A percentile compares a stretch with the other conserved stretches of the same genome.
Conservation (phyloP, 192 early-diverging fungal genomes). For the Mortierella hygrophila region DNA sequence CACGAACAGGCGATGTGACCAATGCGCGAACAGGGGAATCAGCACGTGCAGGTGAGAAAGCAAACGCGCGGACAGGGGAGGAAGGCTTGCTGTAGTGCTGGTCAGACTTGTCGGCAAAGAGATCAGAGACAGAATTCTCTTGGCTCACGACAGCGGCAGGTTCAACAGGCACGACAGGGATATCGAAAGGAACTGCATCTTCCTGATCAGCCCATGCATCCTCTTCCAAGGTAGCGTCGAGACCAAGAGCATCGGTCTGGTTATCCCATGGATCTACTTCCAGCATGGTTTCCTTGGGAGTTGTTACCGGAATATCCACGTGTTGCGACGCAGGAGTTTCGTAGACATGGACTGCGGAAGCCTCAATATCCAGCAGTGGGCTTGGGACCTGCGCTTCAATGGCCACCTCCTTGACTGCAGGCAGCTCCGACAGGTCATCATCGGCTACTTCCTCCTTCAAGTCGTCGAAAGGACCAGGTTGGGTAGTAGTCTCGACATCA, state of each 20-base stretch:
- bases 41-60: background rate
- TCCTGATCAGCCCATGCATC: constrained; percentile 13
- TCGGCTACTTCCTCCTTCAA: background rate
- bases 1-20: background rate
- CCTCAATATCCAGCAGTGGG: background rate
- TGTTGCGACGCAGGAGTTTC: background rate
- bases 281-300: background rate
- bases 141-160: background rate
- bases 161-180: background rate
- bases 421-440: background rate
- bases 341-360: background rate
- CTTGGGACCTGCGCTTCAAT: background rate
- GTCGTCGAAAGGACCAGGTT: background rate
- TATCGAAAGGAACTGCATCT: background rate
- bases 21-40: background rate
- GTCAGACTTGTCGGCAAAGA: background rate
- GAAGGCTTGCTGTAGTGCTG: background rate
- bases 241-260: constrained; percentile 1
- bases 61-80: background rate
- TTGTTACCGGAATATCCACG: background rate
- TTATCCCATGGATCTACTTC: background rate
- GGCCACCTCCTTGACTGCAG: background rate
- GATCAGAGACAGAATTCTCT: background rate
- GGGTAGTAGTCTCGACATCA: background rate
- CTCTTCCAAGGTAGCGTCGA: background rate